phyloP scores from a whole-genome alignment of 2,329 filamentous ascomycete genomes.

The Cercospora sesami region DNA sequence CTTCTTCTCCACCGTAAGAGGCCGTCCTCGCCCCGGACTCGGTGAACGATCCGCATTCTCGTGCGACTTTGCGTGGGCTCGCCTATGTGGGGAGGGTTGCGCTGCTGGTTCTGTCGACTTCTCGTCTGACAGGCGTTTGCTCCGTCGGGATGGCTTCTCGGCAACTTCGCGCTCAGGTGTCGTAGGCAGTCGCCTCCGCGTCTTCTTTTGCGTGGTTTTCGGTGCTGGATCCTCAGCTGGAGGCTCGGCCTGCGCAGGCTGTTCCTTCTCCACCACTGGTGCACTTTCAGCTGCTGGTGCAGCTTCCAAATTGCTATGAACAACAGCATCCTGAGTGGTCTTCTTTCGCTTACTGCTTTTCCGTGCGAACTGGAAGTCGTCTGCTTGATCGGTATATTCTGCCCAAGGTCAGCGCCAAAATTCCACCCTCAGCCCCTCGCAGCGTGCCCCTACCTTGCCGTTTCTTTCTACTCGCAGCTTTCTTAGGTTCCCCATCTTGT shows the following conservation, averaged over 20 bases:
- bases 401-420: conserved; percentile 16
- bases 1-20: conserved; percentile 45
- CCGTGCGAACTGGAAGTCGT: conserved; percentile 51
- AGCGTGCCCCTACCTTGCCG: conserved; percentile 35
- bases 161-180: conserved; percentile 38
- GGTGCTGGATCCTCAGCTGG: conserved; percentile 27
- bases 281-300: conserved; percentile 25
- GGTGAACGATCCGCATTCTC: conserved; percentile 32
- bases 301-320: conserved; percentile 23
- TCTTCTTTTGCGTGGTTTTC: conserved; percentile 36
- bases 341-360: conserved; percentile 34
- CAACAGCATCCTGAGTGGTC: conserved; percentile 33
- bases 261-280: conserved; percentile 9
- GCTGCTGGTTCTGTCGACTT: conserved; percentile 33
- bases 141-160: conserved; percentile 41
- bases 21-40: conserved; percentile 35
- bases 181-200: conserved; percentile 37
- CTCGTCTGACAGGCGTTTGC: conserved; percentile 48
- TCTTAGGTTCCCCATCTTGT: conserved; percentile 34
- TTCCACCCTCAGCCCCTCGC: background rate
- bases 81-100: conserved; percentile 31
- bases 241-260: conserved; percentile 25
- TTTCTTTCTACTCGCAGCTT: conserved; percentile 40
- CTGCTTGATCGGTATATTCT: conserved; percentile 48
- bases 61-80: conserved; percentile 32